These are phyloP conservation scores for Atkinsonella texensis DNA, from an alignment of 2,329 filamentous ascomycete species.

Conservation along the genomic window DNA sequence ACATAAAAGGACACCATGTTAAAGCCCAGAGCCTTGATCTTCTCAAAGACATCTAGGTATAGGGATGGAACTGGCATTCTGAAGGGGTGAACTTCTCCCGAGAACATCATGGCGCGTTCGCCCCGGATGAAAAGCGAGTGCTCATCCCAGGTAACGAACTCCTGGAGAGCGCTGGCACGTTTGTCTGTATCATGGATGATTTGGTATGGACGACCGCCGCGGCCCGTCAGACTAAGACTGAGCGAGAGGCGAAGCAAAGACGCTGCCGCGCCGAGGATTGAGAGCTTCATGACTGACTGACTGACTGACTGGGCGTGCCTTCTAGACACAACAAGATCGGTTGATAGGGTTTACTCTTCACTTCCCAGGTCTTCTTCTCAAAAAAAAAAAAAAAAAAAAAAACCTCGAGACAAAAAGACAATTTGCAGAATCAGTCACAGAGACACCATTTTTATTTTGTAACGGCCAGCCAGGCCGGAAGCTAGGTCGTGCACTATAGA, in stretches of 20 bases:
- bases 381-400: not conserved
- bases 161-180: slow-evolving; percentile 16
- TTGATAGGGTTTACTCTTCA: not conserved
- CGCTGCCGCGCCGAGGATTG: not conserved
- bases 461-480: not conserved
- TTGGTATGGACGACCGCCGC: slow-evolving; percentile 10
- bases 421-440: not conserved
- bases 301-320: not conserved
- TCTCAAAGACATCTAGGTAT: slow-evolving; percentile 66
- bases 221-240: slow-evolving; percentile 6
- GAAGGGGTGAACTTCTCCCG: slow-evolving; percentile 63
- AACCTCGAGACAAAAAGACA: not conserved
- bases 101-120: slow-evolving; percentile 59
- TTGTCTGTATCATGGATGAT: slow-evolving; percentile 13
- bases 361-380: not conserved
- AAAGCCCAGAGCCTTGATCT: slow-evolving; percentile 70
- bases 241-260: not conserved
- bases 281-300: slow-evolving; percentile 13
- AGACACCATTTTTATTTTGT: not conserved
- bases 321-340: not conserved
- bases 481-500: not conserved
- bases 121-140: slow-evolving; percentile 59
- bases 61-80: slow-evolving; percentile 33
- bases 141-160: slow-evolving; percentile 56
- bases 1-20: slow-evolving; percentile 70